A percentile compares a stretch with the other conserved stretches of the same genome.
Evolutionary conservation across 2,329 filamentous ascomycete genomes (phyloP).

Genomic region (Trichoderma endophyticum): DNA sequence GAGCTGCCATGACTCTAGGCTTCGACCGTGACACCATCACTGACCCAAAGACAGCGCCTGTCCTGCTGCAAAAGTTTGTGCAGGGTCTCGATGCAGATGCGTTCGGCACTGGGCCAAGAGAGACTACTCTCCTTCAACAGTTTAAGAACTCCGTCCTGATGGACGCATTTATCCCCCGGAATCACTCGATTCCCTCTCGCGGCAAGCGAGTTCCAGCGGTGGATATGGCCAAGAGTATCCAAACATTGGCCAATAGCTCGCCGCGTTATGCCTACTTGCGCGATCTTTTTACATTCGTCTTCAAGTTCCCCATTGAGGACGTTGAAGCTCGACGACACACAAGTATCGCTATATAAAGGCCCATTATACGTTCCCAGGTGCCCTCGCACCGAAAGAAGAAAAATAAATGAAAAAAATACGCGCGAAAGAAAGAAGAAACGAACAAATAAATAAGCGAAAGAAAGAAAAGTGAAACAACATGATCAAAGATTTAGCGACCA

Average conservation of each 20-base stretch:
- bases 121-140: slow-evolving; percentile 67
- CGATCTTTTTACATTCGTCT: slow-evolving; percentile 80
- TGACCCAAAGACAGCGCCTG: slow-evolving; percentile 44
- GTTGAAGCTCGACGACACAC: slow-evolving; percentile 64
- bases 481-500: neutral
- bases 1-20: slow-evolving; percentile 81
- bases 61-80: slow-evolving; percentile 69
- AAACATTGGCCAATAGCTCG: slow-evolving; percentile 66
- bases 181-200: slow-evolving; percentile 43
- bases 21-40: slow-evolving; percentile 61
- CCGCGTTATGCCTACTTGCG: slow-evolving; percentile 72
- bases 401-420: neutral
- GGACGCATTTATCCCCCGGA: slow-evolving; percentile 57
- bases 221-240: slow-evolving; percentile 79
- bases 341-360: slow-evolving; percentile 52
- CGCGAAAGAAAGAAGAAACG: neutral
- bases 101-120: slow-evolving; percentile 71
- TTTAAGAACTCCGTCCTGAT: slow-evolving; percentile 78
- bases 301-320: slow-evolving; percentile 80
- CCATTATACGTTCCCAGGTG: neutral
- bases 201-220: slow-evolving; percentile 61
- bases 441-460: neutral
- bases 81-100: slow-evolving; percentile 71
- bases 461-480: neutral
- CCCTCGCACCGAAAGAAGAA: neutral